Evolutionary conservation across 805 yeast species (phyloP), one percentile per base, ranked within the genome.

Genomic region (Candida vaughaniae): DNA sequence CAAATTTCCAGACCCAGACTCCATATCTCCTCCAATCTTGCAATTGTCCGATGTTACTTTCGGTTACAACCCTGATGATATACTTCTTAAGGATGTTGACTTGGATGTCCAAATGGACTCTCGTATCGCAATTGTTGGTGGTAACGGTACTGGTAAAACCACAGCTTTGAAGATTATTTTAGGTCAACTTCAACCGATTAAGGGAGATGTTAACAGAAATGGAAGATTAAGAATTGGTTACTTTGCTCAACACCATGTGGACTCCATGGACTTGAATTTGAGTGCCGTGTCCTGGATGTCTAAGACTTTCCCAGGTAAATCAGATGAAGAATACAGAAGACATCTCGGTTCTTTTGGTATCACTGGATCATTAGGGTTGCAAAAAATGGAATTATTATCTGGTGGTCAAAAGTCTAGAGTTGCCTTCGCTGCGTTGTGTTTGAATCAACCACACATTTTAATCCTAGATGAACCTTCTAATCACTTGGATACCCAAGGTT

Each of bases 331-430:
- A 62, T 91, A 91, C 60, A 82, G 99, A 71, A 82, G 96, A 54
- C 96, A 90, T 58, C 73, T 93, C 50, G 99, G 99, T 35, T 84
- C 96, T 0, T 93, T 93, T 63, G 99, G 99, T 62, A 91, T 93
- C 46, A 88, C 96, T 4, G 99, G 99, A 40, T 73, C 96, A 5
- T 69, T 91, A 33, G 96, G 97, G 41, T 69, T 93, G 56, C 96
- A 91, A 57, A 88, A 85, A 61, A 87, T 93, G 83, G 80, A 79
- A 52, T 69, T 85, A 39, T 68, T 93, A 41, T 91, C 98, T 7
- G 99, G 98, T 64, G 99, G 99, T 71, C 99, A 93, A 59, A 93
- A 93, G 62, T 89, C 97, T 18, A 80, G 99, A 66, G 99, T 93
- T 36, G 98, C 98, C 0, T 93, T 93, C 67, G 98, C 99, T 6